phyloP scores from a whole-genome alignment of 2,329 filamentous ascomycete genomes.

The Cadophora sp. region DNA sequence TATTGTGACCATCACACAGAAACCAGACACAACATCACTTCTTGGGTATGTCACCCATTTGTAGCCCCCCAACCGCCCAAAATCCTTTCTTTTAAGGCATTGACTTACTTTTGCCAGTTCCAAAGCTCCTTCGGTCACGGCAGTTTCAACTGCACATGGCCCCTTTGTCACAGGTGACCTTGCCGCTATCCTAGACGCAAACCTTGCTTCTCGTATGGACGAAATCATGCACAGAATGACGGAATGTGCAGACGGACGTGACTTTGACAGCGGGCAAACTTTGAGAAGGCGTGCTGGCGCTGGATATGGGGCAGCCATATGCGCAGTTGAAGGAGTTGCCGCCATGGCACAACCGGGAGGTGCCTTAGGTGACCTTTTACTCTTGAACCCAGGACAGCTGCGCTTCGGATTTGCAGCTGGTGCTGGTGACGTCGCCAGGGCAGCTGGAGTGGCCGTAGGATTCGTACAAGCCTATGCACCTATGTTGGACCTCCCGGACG shows the following conservation, averaged over 20 bases:
- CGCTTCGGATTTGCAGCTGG: neutral
- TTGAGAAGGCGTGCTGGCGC: neutral
- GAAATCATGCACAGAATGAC: conserved; percentile 12
- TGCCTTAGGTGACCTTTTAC: neutral
- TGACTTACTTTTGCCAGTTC: neutral
- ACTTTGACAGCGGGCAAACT: neutral
- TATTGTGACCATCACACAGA: conserved; percentile 6
- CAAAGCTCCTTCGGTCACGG: neutral
- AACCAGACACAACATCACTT: neutral
- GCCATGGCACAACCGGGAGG: neutral
- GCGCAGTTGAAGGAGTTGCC: neutral
- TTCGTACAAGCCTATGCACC: conserved; percentile 6
- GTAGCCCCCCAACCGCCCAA: too few relatives aligned
- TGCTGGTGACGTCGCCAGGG: conserved; percentile 4
- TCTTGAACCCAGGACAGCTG: neutral
- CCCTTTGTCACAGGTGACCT: conserved; percentile 5
- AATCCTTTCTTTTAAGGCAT: neutral
- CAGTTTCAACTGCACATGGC: conserved; percentile 6
- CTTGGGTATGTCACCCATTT: neutral
- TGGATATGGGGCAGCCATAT: conserved; percentile 8
- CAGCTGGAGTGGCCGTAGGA: neutral
- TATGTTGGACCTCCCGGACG: neutral
- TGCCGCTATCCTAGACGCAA: conserved; percentile 2
- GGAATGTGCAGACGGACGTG: neutral
- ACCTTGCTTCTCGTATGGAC: neutral